Base-by-base conservation (phyloP, 2,329 filamentous ascomycete genomes). In the Diaporthe citri region DNA sequence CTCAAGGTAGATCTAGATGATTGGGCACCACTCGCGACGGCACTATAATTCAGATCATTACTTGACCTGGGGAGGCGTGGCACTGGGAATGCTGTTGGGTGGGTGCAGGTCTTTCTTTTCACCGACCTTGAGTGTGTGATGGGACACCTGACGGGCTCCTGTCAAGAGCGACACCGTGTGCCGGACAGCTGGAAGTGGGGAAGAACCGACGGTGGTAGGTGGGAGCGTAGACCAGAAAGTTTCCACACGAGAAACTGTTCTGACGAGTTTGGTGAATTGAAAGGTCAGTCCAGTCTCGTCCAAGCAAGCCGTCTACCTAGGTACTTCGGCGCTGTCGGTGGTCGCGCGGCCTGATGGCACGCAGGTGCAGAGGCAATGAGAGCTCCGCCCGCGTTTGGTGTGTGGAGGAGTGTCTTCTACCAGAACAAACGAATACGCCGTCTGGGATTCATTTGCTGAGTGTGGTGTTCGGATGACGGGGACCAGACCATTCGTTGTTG, bases 21-120 rank as follows among this genome's bases (percentile, higher is more conserved):
- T 31, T 2, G 15, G 1, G 7, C 1, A 0, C 25, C 6, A 34
- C 1, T 12, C 4, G 15, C 15, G 0, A 25, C 22, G 7, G n/a
- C 2, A 25, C 2, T 4, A 22, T 17, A 5, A 9, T 1, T 7
- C 22, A 17, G 10, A 17, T 34, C 9, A 20, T 22, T 31, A 34
- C 15, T 4, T 17, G 8, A 7, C 15, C 34, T 20, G 17, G 4
- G 10, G 8, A 56, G 28, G 22, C 1, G 13, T 5, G 46, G 7
- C 8, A n/a, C 7, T 51, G 46, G 20, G 46, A 12, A 3, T n/a
- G 1, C 2, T 51, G 22, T 2, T 22, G 46, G 22, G 12, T n/a
- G 20, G 22, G 8, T 51, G n/a, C 2, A 9, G 12, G 20, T 4
- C 0, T 12, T 51, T 8, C 10, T 25, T 2, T 52, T 28, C 9